These are phyloP conservation scores for Paramyrothecium sp. DNA, from an alignment of 2,329 filamentous ascomycete species.

Conservation along the genomic window DNA sequence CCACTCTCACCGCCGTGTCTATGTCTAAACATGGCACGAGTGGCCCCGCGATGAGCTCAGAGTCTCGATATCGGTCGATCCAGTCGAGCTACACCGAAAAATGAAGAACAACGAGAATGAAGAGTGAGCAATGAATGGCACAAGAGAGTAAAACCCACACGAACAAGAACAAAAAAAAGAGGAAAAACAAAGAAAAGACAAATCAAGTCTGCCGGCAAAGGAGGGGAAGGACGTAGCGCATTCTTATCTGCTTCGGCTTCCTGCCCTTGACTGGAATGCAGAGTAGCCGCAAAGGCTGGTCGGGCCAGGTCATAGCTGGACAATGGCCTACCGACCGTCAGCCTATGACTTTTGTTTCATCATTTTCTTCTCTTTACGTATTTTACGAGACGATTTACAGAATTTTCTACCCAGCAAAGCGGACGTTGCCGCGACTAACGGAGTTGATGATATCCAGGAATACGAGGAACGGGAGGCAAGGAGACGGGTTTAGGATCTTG, in stretches of 20 bases:
- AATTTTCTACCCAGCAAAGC: too few species aligned
- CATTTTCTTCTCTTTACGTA: neutral
- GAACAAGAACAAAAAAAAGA: neutral
- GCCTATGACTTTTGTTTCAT: neutral
- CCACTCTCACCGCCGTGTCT: slow-evolving; percentile 51
- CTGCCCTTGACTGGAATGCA: neutral
- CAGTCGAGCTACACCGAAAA: neutral
- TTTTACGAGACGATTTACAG: too few species aligned
- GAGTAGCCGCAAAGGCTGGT: neutral
- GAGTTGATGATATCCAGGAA: too few species aligned
- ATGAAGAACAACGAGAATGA: neutral
- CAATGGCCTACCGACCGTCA: neutral
- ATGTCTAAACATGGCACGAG: slow-evolving; percentile 36
- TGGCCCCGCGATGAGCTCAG: too few species aligned
- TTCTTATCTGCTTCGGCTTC: neutral
- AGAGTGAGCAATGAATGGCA: neutral
- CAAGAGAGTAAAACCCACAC: neutral
- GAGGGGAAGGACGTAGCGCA: too few species aligned
- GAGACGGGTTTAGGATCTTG: too few species aligned
- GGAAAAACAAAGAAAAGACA: too few species aligned
- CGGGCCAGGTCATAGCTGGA: neutral
- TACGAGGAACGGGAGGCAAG: too few species aligned
- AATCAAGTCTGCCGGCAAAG: too few species aligned
- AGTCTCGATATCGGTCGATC: neutral
- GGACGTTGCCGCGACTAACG: too few species aligned